phyloP scores from a whole-genome alignment of 2,329 filamentous ascomycete species.

The Ceratocystis harringtonii region DNA sequence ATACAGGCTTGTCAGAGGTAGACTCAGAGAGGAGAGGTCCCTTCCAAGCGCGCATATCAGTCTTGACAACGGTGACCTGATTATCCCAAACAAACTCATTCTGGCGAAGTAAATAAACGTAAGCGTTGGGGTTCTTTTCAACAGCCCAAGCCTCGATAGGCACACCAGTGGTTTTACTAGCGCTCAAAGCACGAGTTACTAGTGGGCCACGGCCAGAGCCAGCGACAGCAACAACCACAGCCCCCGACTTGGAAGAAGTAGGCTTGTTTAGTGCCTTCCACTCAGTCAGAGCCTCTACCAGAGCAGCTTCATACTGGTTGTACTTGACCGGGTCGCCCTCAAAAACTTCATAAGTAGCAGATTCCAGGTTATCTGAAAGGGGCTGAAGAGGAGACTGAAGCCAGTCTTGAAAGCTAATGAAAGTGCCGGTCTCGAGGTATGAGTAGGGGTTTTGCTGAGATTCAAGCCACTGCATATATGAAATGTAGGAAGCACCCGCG shows the following conservation, averaged over 20 bases:
- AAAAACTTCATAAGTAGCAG: conserved; percentile 95
- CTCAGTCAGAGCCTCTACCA: conserved; percentile 64
- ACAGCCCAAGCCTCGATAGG: conserved; percentile 78
- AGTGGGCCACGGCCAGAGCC: conserved; percentile 86
- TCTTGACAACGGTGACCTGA: conserved; percentile 76
- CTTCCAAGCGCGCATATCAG: conserved; percentile 93
- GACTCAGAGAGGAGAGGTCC: conserved; percentile 48
- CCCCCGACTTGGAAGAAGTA: conserved; percentile 53
- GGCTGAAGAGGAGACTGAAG: conserved; percentile 90
- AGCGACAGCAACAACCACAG: conserved; percentile 77
- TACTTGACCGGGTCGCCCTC: conserved; percentile 98
- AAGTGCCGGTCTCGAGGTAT: conserved; percentile 35
- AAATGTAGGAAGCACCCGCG: conserved; percentile 39
- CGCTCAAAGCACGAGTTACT: conserved; percentile 71
- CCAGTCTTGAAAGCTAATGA: conserved; percentile 69
- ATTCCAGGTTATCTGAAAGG: conserved; percentile 89
- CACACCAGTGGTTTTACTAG: conserved; percentile 61
- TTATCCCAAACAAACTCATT: conserved; percentile 71
- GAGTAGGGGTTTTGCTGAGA: conserved; percentile 54
- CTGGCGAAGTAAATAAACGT: conserved; percentile 76
- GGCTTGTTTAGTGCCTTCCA: conserved; percentile 60
- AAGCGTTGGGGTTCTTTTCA: conserved; percentile 97
- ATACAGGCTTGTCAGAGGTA: conserved; percentile 30
- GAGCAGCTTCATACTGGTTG: conserved; percentile 80
- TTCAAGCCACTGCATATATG: conserved; percentile 75